Conservation (phyloP, 495 filamentous ascomycete genomes). For the Talaromyces adpressus region DNA sequence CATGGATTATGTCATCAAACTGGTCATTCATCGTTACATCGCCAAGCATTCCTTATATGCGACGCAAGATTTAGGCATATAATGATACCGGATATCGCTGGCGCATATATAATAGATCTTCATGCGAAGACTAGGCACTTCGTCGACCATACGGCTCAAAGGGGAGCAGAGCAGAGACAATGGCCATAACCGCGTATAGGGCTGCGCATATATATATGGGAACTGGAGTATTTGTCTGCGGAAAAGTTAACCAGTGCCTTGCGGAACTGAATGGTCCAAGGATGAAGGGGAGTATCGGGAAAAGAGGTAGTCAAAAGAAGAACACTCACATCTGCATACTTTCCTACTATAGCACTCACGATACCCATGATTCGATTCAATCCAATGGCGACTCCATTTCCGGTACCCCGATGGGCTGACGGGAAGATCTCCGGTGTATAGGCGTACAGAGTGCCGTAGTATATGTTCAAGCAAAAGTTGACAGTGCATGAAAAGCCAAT, state of each 20-base stretch:
- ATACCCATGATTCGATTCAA: slow-evolving; percentile 70
- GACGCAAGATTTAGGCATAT: neutral
- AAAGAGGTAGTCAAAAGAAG: neutral
- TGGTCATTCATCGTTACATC: neutral
- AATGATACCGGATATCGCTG: neutral
- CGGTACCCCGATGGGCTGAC: slow-evolving; percentile 61
- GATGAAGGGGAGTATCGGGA: neutral
- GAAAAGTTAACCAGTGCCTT: neutral
- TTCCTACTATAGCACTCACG: slow-evolving; percentile 57
- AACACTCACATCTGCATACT: slow-evolving; percentile 39
- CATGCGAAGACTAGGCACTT: slow-evolving; percentile 42
- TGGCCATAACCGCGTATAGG: slow-evolving; percentile 58
- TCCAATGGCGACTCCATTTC: slow-evolving; percentile 62
- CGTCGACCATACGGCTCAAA: slow-evolving; percentile 66
- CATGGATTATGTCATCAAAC: neutral
- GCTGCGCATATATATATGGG: slow-evolving; percentile 66
- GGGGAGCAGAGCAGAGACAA: slow-evolving; percentile 52
- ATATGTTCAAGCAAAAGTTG: slow-evolving; percentile 61
- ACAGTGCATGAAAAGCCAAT: slow-evolving; percentile 60
- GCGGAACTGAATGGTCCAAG: neutral
- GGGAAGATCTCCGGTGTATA: slow-evolving; percentile 51
- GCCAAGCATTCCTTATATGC: neutral
- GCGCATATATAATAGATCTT: neutral
- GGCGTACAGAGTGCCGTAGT: slow-evolving; percentile 67
- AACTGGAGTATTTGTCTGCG: slow-evolving; percentile 45